phyloP scores from a whole-genome alignment of 768 basidiomycete species.

The Suillus plorans region DNA sequence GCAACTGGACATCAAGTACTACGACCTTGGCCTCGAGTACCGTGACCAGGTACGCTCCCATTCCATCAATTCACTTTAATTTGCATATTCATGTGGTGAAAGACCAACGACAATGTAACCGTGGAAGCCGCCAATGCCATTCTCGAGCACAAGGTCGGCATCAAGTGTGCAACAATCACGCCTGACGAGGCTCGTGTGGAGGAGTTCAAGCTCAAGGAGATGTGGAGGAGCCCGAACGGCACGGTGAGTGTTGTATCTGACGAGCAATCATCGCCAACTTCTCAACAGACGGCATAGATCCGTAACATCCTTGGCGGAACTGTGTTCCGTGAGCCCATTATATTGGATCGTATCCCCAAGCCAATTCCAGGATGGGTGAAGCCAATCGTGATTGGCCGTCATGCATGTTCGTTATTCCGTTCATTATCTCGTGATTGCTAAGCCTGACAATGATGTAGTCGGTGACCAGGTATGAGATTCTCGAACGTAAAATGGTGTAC shows the following conservation, averaged over 20 bases:
- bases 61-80: background rate
- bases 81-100: slow-evolving; percentile 7
- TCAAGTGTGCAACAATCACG: slow-evolving; percentile 99
- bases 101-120: slow-evolving; percentile 95
- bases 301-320: slow-evolving; percentile 98
- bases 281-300: slow-evolving; percentile 51
- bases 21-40: slow-evolving; percentile 92
- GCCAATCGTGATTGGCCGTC: slow-evolving; percentile 94
- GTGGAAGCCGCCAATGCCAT: slow-evolving; percentile 94
- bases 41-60: slow-evolving; percentile 70
- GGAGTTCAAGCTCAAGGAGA: slow-evolving; percentile 97
- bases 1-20: slow-evolving; percentile 97
- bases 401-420: slow-evolving; percentile 52
- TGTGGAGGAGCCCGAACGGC: slow-evolving; percentile 98
- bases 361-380: slow-evolving; percentile 97
- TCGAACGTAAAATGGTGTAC: slow-evolving; percentile 12
- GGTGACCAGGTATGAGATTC: slow-evolving; percentile 75
- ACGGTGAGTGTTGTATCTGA: slow-evolving; percentile 54
- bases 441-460: slow-evolving; percentile 77
- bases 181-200: slow-evolving; percentile 95
- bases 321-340: slow-evolving; percentile 98
- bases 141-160: slow-evolving; percentile 90
- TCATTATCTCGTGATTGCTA: slow-evolving; percentile 59
- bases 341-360: slow-evolving; percentile 85
- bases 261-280: background rate